Conservation (phyloP, 2,329 filamentous ascomycete genomes). For the Curvularia sp. region DNA sequence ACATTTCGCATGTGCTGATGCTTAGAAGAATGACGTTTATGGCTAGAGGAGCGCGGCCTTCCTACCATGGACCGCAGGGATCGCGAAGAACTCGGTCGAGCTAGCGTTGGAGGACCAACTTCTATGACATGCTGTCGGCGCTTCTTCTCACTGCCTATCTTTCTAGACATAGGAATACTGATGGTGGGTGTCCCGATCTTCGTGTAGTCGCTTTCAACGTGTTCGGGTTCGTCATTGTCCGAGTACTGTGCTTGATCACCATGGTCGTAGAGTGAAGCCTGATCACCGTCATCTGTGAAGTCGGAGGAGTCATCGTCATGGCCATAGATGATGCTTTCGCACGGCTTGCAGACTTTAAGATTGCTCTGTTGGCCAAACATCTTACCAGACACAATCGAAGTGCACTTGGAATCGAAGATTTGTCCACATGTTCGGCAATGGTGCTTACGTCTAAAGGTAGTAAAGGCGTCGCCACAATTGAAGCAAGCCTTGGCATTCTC, state of each 20-base stretch:
- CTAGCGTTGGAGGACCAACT: constrained; percentile 76
- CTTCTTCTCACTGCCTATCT: constrained; percentile 76
- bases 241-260: constrained; percentile 33
- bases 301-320: constrained; percentile 92
- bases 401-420: constrained; percentile 97
- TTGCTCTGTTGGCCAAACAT: constrained; percentile 86
- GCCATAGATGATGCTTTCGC: constrained; percentile 87
- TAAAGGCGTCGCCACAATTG: constrained; percentile 86
- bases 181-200: constrained; percentile 65
- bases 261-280: constrained; percentile 61
- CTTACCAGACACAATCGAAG: constrained; percentile 84
- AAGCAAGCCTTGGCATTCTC: constrained; percentile 98
- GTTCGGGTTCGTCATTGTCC: constrained; percentile 36
- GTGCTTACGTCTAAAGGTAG: constrained; percentile 93
- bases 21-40: constrained; percentile 86
- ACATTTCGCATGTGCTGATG: constrained; percentile 82
- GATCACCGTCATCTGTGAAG: constrained; percentile 81
- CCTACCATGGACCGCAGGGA: constrained; percentile 78
- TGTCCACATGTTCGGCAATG: constrained; percentile 96
- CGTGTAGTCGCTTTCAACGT: constrained; percentile 49
- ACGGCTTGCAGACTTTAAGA: constrained; percentile 90
- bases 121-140: constrained; percentile 89
- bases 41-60: constrained; percentile 76
- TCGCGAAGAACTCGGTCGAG: constrained; percentile 90
- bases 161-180: constrained; percentile 69